These are phyloP conservation scores for Exophiala alcalophila DNA, from an alignment of 2,329 filamentous ascomycete genomes.

Conservation along the genomic window DNA sequence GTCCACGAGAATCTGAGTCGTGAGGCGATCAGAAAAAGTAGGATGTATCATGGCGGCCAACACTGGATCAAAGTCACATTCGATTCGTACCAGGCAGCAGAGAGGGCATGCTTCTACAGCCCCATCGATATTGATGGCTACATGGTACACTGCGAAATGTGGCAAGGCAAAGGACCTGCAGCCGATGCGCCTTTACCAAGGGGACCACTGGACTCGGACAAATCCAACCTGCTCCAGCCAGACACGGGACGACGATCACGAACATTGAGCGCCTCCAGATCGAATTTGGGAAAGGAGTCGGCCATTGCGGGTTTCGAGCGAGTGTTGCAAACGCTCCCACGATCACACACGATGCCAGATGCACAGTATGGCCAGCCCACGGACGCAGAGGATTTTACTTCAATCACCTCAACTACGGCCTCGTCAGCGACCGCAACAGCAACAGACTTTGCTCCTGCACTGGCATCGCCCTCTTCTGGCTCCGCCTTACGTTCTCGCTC, in stretches of 20 bases:
- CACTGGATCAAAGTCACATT: constrained; percentile 92
- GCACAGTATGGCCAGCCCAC: constrained; percentile 36
- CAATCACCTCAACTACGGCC: constrained; percentile 38
- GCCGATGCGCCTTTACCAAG: constrained; percentile 63
- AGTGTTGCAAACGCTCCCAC: constrained; percentile 37
- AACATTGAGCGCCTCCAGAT: constrained; percentile 33
- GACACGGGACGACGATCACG: constrained; percentile 23
- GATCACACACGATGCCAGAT: constrained; percentile 38
- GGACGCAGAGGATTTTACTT: constrained; percentile 33
- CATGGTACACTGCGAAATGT: constrained; percentile 68
- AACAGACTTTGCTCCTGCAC: constrained; percentile 19
- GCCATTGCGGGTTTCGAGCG: constrained; percentile 34
- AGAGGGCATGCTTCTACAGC: constrained; percentile 65
- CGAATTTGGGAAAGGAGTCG: constrained; percentile 33
- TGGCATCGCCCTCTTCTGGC: constrained; percentile 33
- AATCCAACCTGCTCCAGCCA: constrained; percentile 10
- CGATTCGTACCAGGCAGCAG: constrained; percentile 68
- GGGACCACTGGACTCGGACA: constrained; percentile 26
- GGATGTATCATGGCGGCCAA: constrained; percentile 75
- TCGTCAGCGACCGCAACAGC: constrained; percentile 42
- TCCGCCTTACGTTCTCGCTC: constrained; percentile 29
- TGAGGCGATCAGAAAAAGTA: constrained; percentile 74
- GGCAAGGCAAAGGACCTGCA: constrained; percentile 61
- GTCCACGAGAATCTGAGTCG: constrained; percentile 62
- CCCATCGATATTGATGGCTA: constrained; percentile 70